Evolutionary conservation across 371 early-diverging fungal genomes (phyloP).

Genomic region (Choanephora cucurbitarum): DNA sequence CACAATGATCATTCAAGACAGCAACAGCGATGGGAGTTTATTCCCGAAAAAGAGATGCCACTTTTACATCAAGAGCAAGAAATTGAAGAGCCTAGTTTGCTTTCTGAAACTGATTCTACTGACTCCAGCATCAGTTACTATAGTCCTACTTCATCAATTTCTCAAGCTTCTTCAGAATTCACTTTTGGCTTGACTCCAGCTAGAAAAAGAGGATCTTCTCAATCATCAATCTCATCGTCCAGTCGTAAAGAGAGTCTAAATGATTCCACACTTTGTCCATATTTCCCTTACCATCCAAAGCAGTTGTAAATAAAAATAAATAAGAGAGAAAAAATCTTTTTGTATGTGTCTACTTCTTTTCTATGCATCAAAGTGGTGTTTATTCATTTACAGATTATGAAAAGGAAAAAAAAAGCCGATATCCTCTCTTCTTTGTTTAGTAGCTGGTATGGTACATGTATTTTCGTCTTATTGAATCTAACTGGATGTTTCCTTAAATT

Average conservation of each 20-base stretch:
- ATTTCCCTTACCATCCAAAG: not conserved
- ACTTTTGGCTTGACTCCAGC: constrained; percentile 35
- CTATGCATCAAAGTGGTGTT: too few species aligned
- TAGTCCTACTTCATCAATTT: not conserved
- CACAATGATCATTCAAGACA: not conserved
- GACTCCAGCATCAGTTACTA: not conserved
- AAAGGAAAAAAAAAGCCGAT: not conserved
- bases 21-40: constrained; percentile 27
- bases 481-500: constrained; percentile 21
- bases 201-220: constrained; percentile 30
- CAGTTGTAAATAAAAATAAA: not conserved
- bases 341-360: not conserved
- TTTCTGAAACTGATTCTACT: not conserved
- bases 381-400: not conserved
- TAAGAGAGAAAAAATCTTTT: not conserved
- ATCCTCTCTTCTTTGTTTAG: not conserved
- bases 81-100: constrained; percentile 22
- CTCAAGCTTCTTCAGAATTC: constrained; percentile 12
- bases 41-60: constrained; percentile 23
- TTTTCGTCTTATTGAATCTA: not conserved
- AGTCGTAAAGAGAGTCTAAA: not conserved
- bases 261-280: not conserved
- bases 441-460: constrained; percentile 8
- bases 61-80: constrained; percentile 18
- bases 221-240: constrained; percentile 3